Conservation (phyloP, 2,329 filamentous ascomycete genomes). For the Sporothrix brasiliensis region DNA sequence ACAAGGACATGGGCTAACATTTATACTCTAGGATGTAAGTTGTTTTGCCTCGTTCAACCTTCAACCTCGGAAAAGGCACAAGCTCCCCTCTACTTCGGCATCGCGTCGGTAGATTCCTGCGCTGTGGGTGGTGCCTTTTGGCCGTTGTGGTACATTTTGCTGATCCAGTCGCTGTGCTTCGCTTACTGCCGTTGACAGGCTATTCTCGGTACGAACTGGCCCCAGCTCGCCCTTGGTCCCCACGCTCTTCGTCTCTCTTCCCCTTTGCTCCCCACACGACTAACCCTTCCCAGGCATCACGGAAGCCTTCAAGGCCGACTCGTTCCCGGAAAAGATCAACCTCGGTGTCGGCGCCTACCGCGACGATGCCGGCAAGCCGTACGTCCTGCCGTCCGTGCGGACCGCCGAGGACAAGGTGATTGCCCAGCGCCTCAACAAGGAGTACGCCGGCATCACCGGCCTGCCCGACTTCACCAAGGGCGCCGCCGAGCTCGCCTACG, state of each 20-base stretch:
- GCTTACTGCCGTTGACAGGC: conserved; percentile 27
- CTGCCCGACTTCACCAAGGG: conserved; percentile 91
- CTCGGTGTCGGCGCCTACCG: conserved; percentile 97
- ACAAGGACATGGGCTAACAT: conserved; percentile 31
- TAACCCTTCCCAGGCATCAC: conserved; percentile 69
- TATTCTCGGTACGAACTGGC: conserved; percentile 32
- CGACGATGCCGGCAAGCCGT: conserved; percentile 96
- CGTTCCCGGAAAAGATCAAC: conserved; percentile 95
- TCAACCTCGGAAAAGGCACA: conserved; percentile 37
- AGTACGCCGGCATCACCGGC: conserved; percentile 97
- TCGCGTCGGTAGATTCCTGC: background rate
- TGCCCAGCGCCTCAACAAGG: conserved; percentile 80
- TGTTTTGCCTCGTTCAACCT: conserved; percentile 24
- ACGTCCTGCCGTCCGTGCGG: conserved; percentile 91
- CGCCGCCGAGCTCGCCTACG: conserved; percentile 89
- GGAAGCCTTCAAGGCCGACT: conserved; percentile 98
- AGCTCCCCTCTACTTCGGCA: conserved; percentile 5
- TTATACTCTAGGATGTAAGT: conserved; percentile 44
- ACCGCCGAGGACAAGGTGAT: conserved; percentile 87
- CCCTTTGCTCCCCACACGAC: background rate
- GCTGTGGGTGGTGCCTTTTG: conserved; percentile 1
- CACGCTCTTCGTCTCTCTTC: conserved; percentile 7
- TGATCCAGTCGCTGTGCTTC: conserved; percentile 30
- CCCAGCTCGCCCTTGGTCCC: background rate
- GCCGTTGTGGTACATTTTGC: conserved; percentile 23